Percentiles rank a stretch among this genome's conserved stretches.
These are phyloP conservation scores for Cladosporium sp. DNA, from an alignment of 2,329 filamentous ascomycete genomes.

Conservation along the genomic window DNA sequence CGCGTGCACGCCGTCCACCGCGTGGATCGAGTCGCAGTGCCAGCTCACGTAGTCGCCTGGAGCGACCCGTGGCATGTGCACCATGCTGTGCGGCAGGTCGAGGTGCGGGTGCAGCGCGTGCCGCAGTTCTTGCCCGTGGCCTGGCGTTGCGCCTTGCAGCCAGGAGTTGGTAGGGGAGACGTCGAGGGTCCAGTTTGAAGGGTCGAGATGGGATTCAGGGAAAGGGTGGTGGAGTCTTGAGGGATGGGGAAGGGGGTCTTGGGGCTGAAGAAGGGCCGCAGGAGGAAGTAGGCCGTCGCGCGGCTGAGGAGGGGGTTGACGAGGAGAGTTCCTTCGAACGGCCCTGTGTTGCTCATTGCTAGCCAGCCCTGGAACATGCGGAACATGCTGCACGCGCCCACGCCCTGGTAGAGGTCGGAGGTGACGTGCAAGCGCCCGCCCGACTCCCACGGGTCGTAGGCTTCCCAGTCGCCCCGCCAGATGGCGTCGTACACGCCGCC, in stretches of 20 bases:
- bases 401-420: constrained; percentile 73
- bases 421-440: constrained; percentile 63
- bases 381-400: constrained; percentile 80
- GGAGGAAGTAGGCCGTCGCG: constrained; percentile 73
- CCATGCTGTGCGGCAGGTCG: constrained; percentile 63
- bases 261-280: constrained; percentile 76
- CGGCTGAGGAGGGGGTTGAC: constrained; percentile 75
- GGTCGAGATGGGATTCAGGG: constrained; percentile 42
- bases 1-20: constrained; percentile 73
- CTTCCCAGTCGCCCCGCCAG: constrained; percentile 72
- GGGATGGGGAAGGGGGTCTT: constrained; percentile 28
- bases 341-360: constrained; percentile 67
- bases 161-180: constrained; percentile 47
- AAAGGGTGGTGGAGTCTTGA: constrained; percentile 21
- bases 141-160: constrained; percentile 67
- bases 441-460: constrained; percentile 78
- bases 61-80: constrained; percentile 63
- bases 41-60: constrained; percentile 73
- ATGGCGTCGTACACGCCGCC: constrained; percentile 68
- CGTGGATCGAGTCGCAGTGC: constrained; percentile 73
- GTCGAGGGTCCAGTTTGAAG: constrained; percentile 59
- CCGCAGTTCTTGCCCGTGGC: constrained; percentile 66
- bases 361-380: constrained; percentile 91
- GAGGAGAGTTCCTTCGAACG: constrained; percentile 72
- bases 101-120: constrained; percentile 65